Evolutionary conservation across 768 basidiomycete genomes (phyloP), one percentile per base, ranked within the genome.

Genomic region (Collybiopsis luxurians): DNA sequence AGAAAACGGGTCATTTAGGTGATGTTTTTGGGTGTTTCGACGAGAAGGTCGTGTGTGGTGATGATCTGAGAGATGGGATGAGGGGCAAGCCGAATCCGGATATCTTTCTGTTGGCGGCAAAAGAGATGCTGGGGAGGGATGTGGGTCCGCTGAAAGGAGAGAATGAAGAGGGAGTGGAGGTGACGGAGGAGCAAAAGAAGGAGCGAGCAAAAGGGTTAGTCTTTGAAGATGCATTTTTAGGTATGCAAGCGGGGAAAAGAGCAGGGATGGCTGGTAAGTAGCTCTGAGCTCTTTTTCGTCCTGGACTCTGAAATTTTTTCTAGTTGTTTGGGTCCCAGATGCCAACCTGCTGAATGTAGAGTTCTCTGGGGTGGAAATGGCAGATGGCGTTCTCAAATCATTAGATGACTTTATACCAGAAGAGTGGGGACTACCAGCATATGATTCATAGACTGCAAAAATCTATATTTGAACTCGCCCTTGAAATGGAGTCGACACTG

Each of bases 301-400:
- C n/a, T n/a, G n/a, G n/a, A n/a, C n/a, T n/a, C n/a, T n/a, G n/a
- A n/a, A n/a, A n/a, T n/a, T n/a, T n/a, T 44, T 15, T 34, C 13
- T 36, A 92, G 92, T 92, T 30, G 76, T 92, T 2, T 95, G 92
- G 92, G 82, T 94, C 15, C 92, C 93, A 1, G 92, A 95, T 63
- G 63, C 78, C 6, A 84, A 87, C 55, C 73, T 95, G 5, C 68
- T 87, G 34, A 70, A 75, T 2, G 68, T 85, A 3, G 76, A 73
- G n/a, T 71, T 80, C 62, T 57, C 72, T 42, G 79, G 74, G 11
- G 63, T 71, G n/a, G 79, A 85, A 67, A 69, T 63, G 61, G 78
- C 88, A 11, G 85, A 92, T 62, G 77, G 82, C 63, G 78, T 77
- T 1, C 66, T 93, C 5, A 66, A 63, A 42, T 85, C 88, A 4